These are phyloP conservation scores for Erysimum pusillum DNA, from an alignment of 441 rosid genomes.

Conservation along the genomic window DNA sequence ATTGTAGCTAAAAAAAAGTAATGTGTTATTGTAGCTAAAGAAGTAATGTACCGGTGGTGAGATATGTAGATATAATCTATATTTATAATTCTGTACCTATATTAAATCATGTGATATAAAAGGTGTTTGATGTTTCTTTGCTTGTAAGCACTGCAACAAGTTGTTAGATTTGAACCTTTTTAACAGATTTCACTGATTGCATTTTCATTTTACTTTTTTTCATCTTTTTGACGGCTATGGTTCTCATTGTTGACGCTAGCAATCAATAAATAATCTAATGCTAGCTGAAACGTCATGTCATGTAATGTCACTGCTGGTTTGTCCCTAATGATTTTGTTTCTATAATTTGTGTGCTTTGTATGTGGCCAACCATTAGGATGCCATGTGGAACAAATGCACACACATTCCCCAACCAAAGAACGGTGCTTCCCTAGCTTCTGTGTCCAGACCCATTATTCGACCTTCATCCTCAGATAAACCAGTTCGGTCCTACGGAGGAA, in stretches of 20 bases:
- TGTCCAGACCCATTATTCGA: background rate
- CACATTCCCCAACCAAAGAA: background rate
- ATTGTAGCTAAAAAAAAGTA: too few relatives aligned
- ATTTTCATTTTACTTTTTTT: too few relatives aligned
- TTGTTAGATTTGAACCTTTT: background rate
- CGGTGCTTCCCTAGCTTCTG: background rate
- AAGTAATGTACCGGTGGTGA: slow-evolving; percentile 36
- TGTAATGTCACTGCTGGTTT: background rate
- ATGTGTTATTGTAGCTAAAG: slow-evolving; percentile 34
- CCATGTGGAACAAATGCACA: background rate
- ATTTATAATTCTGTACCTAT: background rate
- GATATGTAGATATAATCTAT: slow-evolving; percentile 33
- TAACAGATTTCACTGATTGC: background rate
- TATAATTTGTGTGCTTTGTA: background rate
- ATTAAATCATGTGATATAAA: slow-evolving; percentile 27
- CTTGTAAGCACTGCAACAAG: slow-evolving; percentile 38
- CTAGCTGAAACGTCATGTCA: slow-evolving; percentile 3
- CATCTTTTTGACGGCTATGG: background rate
- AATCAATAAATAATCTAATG: background rate
- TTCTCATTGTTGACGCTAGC: too few relatives aligned
- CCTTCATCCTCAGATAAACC: background rate
- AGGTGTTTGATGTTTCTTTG: slow-evolving; percentile 40
- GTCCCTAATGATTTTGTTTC: background rate
- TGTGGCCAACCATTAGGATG: background rate
- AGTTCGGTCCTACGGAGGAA: background rate